Evolutionary conservation across 495 filamentous ascomycete species (phyloP).

Genomic region (Friedmanniomyces endolithicus): DNA sequence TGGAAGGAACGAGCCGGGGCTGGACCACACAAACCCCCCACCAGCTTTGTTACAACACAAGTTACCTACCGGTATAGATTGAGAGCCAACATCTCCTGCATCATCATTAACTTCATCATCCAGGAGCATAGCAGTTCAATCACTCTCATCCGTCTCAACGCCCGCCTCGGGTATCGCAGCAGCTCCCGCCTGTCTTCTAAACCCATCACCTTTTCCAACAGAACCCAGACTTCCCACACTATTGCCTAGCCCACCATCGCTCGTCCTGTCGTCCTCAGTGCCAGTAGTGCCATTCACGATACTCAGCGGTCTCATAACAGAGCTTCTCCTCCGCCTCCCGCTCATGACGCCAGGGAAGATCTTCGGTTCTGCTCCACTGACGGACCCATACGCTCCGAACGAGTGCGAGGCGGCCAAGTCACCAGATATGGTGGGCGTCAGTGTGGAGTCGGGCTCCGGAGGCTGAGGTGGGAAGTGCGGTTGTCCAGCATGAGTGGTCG

Average conservation of each 20-base stretch:
- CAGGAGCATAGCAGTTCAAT: background rate
- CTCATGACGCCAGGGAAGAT: constrained; percentile 32
- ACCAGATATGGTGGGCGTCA: background rate
- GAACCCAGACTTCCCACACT: constrained; percentile 1
- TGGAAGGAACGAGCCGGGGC: background rate
- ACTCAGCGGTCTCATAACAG: background rate
- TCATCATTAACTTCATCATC: too few relatives aligned
- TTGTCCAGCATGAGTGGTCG: constrained; percentile 1
- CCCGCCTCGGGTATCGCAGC: background rate
- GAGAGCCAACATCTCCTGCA: too few relatives aligned
- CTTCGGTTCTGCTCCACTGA: constrained; percentile 24
- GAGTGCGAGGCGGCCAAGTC: background rate
- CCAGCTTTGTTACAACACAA: too few relatives aligned
- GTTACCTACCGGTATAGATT: too few relatives aligned
- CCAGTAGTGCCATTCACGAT: background rate
- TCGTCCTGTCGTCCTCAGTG: background rate
- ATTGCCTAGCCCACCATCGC: background rate
- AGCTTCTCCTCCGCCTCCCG: background rate
- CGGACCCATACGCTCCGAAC: background rate
- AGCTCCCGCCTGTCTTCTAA: background rate
- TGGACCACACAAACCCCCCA: too few relatives aligned
- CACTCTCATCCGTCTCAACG: constrained; percentile 2
- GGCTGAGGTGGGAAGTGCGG: constrained; percentile 15
- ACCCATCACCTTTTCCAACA: background rate
- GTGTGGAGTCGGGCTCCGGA: constrained; percentile 9